Conservation (phyloP, 495 filamentous ascomycete genomes). For the Wilcoxina mikolae region DNA sequence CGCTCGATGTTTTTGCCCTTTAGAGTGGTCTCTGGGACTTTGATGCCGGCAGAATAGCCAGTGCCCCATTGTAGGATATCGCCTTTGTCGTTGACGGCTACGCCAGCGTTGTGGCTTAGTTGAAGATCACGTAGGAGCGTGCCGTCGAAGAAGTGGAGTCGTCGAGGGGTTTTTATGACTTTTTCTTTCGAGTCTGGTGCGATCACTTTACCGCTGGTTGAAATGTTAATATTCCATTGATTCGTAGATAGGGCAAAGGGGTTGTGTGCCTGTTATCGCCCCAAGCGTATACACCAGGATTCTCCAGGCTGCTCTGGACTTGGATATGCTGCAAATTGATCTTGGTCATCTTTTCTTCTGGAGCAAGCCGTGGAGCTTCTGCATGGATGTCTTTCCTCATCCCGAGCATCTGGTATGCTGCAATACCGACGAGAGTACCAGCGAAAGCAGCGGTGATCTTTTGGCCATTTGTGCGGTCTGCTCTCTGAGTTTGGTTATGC, state of each 20-base stretch:
- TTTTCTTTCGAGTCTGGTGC: slow-evolving; percentile 68
- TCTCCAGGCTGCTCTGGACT: slow-evolving; percentile 49
- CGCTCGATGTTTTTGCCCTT: slow-evolving; percentile 65
- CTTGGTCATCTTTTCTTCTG: slow-evolving; percentile 35
- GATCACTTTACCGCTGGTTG: slow-evolving; percentile 51
- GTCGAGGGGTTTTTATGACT: slow-evolving; percentile 61
- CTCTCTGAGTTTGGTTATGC: slow-evolving; percentile 8
- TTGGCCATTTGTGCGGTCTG: slow-evolving; percentile 9
- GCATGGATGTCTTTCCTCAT: slow-evolving; percentile 31
- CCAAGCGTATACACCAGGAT: slow-evolving; percentile 86
- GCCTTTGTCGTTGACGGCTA: slow-evolving; percentile 72
- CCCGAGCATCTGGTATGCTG: slow-evolving; percentile 16
- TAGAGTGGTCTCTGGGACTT: slow-evolving; percentile 53
- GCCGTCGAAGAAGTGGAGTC: slow-evolving; percentile 73
- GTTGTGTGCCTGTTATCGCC: slow-evolving; percentile 48
- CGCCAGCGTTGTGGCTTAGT: slow-evolving; percentile 62
- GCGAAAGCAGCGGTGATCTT: slow-evolving; percentile 9
- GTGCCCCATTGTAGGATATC: slow-evolving; percentile 86
- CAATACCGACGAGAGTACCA: slow-evolving; percentile 16
- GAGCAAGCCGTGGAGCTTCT: slow-evolving; percentile 34
- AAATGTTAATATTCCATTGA: not conserved
- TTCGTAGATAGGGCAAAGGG: not conserved
- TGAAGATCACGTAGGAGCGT: slow-evolving; percentile 76
- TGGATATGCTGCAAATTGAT: slow-evolving; percentile 50
- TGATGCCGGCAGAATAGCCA: slow-evolving; percentile 47